Conservation (phyloP, 345 rosid species). For the Bretschneidera sinensis region DNA sequence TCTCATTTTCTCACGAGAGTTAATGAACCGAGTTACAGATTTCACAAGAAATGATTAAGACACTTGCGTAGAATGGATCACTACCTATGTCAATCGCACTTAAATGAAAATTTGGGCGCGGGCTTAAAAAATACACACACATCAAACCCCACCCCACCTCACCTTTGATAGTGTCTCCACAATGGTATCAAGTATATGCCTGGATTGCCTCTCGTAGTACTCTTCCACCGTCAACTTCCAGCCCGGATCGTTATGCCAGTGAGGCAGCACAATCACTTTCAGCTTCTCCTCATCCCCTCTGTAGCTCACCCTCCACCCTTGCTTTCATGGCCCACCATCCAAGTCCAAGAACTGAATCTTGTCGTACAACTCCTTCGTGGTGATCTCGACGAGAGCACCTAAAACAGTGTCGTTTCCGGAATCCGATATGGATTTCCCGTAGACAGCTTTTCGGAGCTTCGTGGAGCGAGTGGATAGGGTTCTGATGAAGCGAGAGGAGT, state of each 20-base stretch:
- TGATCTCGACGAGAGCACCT: conserved; percentile 64
- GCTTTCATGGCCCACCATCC: conserved; percentile 96
- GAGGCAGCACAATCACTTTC: conserved; percentile 89
- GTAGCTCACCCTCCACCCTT: conserved; percentile 83
- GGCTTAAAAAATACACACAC: too few species aligned
- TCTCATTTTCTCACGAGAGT: too few species aligned
- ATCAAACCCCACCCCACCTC: conserved; percentile 5
- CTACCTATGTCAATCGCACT: too few species aligned
- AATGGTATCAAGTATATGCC: conserved; percentile 82
- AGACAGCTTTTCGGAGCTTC: conserved; percentile 27
- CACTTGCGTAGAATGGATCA: too few species aligned
- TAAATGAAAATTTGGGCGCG: too few species aligned
- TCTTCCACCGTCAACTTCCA: conserved; percentile 97
- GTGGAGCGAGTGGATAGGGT: conserved; percentile 25
- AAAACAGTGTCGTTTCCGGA: conserved; percentile 19
- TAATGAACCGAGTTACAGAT: too few species aligned
- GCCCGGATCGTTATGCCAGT: conserved; percentile 98
- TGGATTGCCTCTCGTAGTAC: conserved; percentile 79
- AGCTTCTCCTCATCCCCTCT: conserved; percentile 78
- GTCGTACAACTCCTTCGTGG: conserved; percentile 83
- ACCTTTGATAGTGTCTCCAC: conserved; percentile 86
- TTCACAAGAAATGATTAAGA: too few species aligned
- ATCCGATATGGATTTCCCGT: conserved; percentile 14
- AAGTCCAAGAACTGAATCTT: conserved; percentile 75
- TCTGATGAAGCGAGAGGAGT: conserved; percentile 50